Base-by-base conservation (phyloP, 2,329 filamentous ascomycete species). In the Pseudocercospora fuligena region DNA sequence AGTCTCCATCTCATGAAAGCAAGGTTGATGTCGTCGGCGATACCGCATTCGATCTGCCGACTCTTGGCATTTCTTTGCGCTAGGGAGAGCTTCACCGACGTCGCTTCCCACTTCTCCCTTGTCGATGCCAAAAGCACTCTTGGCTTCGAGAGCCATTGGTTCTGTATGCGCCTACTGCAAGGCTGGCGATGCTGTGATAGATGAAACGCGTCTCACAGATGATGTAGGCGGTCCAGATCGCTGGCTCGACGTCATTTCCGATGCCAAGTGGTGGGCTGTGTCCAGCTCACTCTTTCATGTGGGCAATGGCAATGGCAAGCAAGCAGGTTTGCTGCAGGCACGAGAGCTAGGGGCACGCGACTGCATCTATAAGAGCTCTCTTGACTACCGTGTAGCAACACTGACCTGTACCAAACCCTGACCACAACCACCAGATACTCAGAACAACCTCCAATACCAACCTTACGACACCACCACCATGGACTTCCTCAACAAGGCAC, bases 401-500 rank as follows among this genome's bases (percentile, higher is more conserved):
- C 36, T 57, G 29, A 60, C 47, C 19, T 51, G 27, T 31, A 43
- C 56, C 46, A 36, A 6, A 29, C 9, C 14, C 25, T 16, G 6
- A 25, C 21, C 31, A 60, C 63, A n/a, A 61, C 23, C 16, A 29
- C 33, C 36, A 40, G 33, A 54, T 33, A 33, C n/a, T 33, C 46
- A 21, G 5, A 60, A 58, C 61, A 12, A 33, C 12, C 51, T 25
- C 19, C 19, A 49, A 51, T 9, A 51, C 40, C 40, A 25, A 46
- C 25, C 47, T n/a, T 12, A 31, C 27, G 11, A 14, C 56, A 19
- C 6, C 12, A 23, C 31, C 66, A 78, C 29, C 73, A 83, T 84
- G 82, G 81, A 84, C 71, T 83, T 80, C 74, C 74, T 83, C 77
- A 82, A 58, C 11, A 29, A 58, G 23, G 56, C 56, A 1, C 16